Percentiles rank a stretch among this genome's conserved stretches.
Evolutionary conservation across 129 eudicot species (phyloP).

Genomic region (Apium graveolens): DNA sequence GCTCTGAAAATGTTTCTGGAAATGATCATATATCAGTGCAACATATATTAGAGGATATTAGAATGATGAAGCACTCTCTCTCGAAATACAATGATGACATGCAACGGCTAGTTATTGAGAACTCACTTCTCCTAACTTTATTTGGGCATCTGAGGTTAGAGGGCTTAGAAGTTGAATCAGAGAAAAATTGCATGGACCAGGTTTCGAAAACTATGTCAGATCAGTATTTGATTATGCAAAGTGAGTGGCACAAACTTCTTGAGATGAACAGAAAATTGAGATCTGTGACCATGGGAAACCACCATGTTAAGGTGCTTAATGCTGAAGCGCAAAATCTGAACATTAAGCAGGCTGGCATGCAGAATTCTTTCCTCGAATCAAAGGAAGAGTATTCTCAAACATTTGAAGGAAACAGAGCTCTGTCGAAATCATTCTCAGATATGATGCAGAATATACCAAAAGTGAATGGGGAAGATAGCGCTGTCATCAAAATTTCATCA

Average conservation of each 20-base stretch:
- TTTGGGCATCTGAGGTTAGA: slow-evolving; percentile 44
- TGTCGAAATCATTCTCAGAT: slow-evolving; percentile 23
- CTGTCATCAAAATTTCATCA: slow-evolving; percentile 23
- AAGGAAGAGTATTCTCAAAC: slow-evolving; percentile 26
- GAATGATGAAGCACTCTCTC: slow-evolving; percentile 37
- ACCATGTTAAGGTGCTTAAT: slow-evolving; percentile 16
- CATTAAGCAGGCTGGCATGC: slow-evolving; percentile 25
- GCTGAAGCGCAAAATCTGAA: slow-evolving; percentile 29
- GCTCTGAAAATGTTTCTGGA: slow-evolving; percentile 26
- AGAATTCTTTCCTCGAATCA: slow-evolving; percentile 19
- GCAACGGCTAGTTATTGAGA: slow-evolving; percentile 58
- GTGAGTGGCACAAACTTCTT: slow-evolving; percentile 33
- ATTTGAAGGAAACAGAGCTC: slow-evolving; percentile 27
- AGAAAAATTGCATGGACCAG: slow-evolving; percentile 27
- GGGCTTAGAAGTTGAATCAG: slow-evolving; percentile 42
- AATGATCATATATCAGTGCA: slow-evolving; percentile 39
- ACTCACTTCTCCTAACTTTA: slow-evolving; percentile 46
- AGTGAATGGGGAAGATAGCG: slow-evolving; percentile 28
- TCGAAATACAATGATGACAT: slow-evolving; percentile 46
- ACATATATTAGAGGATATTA: slow-evolving; percentile 35
- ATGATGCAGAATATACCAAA: slow-evolving; percentile 34
- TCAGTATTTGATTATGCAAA: slow-evolving; percentile 26
- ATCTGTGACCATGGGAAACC: slow-evolving; percentile 20
- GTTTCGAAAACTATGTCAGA: slow-evolving; percentile 25
- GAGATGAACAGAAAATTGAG: slow-evolving; percentile 39